These are phyloP conservation scores for Pyrenula massariospora DNA, from an alignment of 495 filamentous ascomycete genomes.

Conservation along the genomic window DNA sequence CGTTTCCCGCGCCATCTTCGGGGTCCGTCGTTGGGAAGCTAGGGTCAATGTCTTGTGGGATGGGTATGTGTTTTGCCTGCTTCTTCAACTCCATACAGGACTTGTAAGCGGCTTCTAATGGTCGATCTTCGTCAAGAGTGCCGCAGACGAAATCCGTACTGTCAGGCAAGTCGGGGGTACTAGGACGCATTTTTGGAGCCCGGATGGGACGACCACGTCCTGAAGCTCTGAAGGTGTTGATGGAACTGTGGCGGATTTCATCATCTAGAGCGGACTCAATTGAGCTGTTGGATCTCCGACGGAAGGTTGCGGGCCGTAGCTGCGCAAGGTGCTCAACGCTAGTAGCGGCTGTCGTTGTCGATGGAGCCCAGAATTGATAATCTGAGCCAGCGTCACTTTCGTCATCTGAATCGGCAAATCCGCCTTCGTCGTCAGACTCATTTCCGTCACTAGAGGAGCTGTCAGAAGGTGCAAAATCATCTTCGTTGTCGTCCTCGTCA, in stretches of 20 bases:
- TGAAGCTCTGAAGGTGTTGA: not conserved
- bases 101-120: conserved; percentile 85
- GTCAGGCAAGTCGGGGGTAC: conserved; percentile 79
- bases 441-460: conserved; percentile 54
- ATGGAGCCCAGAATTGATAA: conserved; percentile 67
- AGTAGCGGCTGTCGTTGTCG: conserved; percentile 42
- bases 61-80: conserved; percentile 60
- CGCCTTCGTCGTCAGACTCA: conserved; percentile 91
- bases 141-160: conserved; percentile 98
- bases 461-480: conserved; percentile 35
- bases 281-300: conserved; percentile 49
- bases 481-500: conserved; percentile 35
- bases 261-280: conserved; percentile 48
- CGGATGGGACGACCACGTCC: conserved; percentile 26
- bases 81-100: conserved; percentile 72
- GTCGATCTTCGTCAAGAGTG: conserved; percentile 88
- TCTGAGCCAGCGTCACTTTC: conserved; percentile 65
- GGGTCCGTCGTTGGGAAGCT: conserved; percentile 91
- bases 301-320: conserved; percentile 29
- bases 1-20: conserved; percentile 63
- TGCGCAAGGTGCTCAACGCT: conserved; percentile 38
- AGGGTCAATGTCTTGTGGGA: conserved; percentile 93
- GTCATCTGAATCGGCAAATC: conserved; percentile 83
- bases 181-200: conserved; percentile 50
- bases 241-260: conserved; percentile 11